Evolutionary conservation across 345 rosid genomes (phyloP), one percentile per base, ranked within the genome.

Genomic region (Stellera chamaejasme): DNA sequence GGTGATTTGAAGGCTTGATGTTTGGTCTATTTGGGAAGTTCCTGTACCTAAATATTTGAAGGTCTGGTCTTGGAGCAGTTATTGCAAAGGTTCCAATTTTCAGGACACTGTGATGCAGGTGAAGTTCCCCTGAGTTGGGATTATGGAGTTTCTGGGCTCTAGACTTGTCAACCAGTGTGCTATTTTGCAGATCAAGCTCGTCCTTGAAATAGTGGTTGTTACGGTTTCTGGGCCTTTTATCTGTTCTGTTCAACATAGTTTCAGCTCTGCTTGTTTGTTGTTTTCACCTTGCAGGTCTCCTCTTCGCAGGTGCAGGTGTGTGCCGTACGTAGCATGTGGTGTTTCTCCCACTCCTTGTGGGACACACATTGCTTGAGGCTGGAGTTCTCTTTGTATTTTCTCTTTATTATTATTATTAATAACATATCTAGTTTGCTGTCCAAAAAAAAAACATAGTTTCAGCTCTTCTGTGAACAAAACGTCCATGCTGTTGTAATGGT

Each of bases 51-150:
- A 52, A 43, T 65, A 65, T 75, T 48, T 42, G 46, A 2, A 12
- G 16, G 45, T 11, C 53, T 45, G 14, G 48, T 11, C 51, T 25
- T 13, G 39, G 41, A 49, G 28, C 48, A 13, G 13, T n/a, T 10
- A 15, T 14, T 50, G 50, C n/a, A 23, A 32, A 8, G 39, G 39
- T 32, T 32, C 3, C 39, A 32, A 32, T 5, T 32, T 32, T 32
- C 9, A 32, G 9, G 39, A 2, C 39, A 32, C 5, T 32, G 7
- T 32, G 3, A 44, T 43, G 15, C 53, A 27, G 48, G 39, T 32
- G 32, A 43, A 47, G 55, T 60, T 70, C 36, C 25, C 7, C 54
- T 66, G 56, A 45, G 13, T 59, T 25, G 28, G 58, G 47, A 52
- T 52, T 50, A 19, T 11, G 50, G 52, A 49, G 41, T 54, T 56